A percentile compares a stretch with the other conserved stretches of the same genome.
These are phyloP conservation scores for Centaurea solstitialis DNA, from an alignment of 129 eudicot genomes.

Conservation along the genomic window DNA sequence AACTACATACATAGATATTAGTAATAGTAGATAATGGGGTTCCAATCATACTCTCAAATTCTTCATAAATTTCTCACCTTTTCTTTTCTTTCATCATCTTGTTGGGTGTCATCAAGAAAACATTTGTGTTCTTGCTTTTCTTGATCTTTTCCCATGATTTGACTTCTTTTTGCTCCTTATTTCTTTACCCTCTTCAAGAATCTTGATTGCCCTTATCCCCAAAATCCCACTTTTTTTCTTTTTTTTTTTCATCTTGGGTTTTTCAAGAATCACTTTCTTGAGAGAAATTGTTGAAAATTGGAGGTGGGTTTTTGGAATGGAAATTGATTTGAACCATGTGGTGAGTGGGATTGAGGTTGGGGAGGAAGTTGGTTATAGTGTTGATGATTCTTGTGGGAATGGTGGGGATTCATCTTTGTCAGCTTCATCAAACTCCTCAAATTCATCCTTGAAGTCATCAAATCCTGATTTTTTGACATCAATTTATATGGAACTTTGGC, in stretches of 20 bases:
- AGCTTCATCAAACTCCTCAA: slow-evolving; percentile 41
- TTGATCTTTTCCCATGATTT: slow-evolving; percentile 33
- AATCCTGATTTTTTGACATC: slow-evolving; percentile 36
- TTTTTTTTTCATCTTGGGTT: background rate
- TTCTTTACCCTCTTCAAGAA: slow-evolving; percentile 29
- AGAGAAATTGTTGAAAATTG: slow-evolving; percentile 13
- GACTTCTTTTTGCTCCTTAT: slow-evolving; percentile 26
- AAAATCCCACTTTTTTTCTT: slow-evolving; percentile 7
- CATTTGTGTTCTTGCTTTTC: slow-evolving; percentile 37
- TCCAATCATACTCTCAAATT: slow-evolving; percentile 55
- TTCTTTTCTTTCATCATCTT: slow-evolving; percentile 18
- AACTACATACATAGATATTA: slow-evolving; percentile 49
- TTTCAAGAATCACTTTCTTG: slow-evolving; percentile 12
- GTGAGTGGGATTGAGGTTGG: slow-evolving; percentile 50
- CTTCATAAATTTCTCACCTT: slow-evolving; percentile 49
- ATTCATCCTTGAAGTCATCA: slow-evolving; percentile 52
- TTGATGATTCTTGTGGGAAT: slow-evolving; percentile 40
- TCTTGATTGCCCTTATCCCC: slow-evolving; percentile 11
- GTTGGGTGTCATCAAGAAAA: slow-evolving; percentile 24
- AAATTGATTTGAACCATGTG: slow-evolving; percentile 89
- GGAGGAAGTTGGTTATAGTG: slow-evolving; percentile 32
- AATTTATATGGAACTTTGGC: slow-evolving; percentile 80
- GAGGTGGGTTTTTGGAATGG: slow-evolving; percentile 49
- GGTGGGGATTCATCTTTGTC: slow-evolving; percentile 49
- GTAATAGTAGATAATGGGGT: slow-evolving; percentile 70